These are phyloP conservation scores for Chamaenerion angustifolium DNA, from an alignment of 345 rosid species.

Conservation along the genomic window DNA sequence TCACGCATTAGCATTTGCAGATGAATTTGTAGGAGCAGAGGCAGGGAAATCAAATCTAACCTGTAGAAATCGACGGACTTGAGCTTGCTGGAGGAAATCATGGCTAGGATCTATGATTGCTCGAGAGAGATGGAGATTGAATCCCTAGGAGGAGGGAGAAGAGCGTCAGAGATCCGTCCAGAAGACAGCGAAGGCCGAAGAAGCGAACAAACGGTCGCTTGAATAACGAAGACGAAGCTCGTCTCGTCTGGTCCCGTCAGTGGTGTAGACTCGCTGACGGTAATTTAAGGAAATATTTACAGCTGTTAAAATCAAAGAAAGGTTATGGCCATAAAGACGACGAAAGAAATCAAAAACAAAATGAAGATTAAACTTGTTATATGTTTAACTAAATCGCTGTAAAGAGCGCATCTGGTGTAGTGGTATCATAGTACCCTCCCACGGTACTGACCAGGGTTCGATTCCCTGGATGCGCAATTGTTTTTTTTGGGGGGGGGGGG, in stretches of 20 bases:
- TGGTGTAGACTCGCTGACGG: too few species aligned
- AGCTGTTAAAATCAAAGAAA: too few species aligned
- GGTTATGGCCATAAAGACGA: too few species aligned
- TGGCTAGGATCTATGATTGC: conserved; percentile 16
- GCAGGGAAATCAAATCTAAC: conserved; percentile 21
- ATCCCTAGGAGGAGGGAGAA: conserved; percentile 3
- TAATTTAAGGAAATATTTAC: too few species aligned
- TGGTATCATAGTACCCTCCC: conserved; percentile 41
- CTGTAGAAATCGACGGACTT: conserved; percentile 68
- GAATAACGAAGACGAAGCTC: too few species aligned
- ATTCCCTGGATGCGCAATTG: conserved; percentile 16
- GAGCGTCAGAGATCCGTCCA: background rate
- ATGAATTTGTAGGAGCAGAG: conserved; percentile 3
- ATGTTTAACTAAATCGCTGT: too few species aligned
- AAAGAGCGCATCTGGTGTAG: conserved; percentile 31
- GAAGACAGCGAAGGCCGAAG: too few species aligned
- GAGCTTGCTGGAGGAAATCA: conserved; percentile 51
- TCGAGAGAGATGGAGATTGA: background rate
- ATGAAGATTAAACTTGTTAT: too few species aligned
- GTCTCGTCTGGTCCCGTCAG: too few species aligned
- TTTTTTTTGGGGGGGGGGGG: too few species aligned
- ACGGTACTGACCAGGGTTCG: conserved; percentile 21
- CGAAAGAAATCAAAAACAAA: too few species aligned
- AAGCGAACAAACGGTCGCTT: too few species aligned
- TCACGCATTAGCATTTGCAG: background rate